Evolutionary conservation across 2,329 filamentous ascomycete genomes (phyloP).

Genomic region (Xylaria sp.): DNA sequence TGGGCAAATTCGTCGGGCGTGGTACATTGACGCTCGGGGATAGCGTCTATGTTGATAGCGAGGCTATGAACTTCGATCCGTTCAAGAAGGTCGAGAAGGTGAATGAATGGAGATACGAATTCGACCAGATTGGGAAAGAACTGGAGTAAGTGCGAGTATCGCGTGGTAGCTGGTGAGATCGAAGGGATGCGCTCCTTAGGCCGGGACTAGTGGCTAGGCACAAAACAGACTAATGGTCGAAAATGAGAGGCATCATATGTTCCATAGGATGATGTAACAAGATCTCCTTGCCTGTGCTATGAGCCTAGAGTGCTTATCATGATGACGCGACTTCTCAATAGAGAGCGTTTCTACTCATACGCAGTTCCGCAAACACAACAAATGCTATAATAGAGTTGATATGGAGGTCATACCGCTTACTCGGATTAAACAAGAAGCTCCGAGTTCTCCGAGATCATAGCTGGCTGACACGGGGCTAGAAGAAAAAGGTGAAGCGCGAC

Average conservation of each 20-base stretch:
- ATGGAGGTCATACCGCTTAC: background rate
- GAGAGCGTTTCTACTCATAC: background rate
- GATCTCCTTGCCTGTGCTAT: background rate
- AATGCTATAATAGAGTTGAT: background rate
- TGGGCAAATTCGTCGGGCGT: slow-evolving; percentile 38
- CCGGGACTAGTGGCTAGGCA: background rate
- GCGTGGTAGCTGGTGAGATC: background rate
- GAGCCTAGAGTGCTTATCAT: background rate
- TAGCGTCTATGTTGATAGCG: slow-evolving; percentile 49
- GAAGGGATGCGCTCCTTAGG: background rate
- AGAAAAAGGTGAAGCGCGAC: background rate
- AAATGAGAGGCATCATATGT: background rate
- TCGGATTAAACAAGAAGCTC: slow-evolving; percentile 1
- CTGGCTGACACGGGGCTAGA: background rate
- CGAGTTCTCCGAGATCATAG: slow-evolving; percentile 6
- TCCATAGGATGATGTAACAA: background rate
- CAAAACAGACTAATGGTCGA: background rate
- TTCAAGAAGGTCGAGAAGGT: slow-evolving; percentile 49
- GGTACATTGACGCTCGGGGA: slow-evolving; percentile 44
- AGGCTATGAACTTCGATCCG: slow-evolving; percentile 50
- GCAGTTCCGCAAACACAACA: background rate
- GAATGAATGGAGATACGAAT: slow-evolving; percentile 48
- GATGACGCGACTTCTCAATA: background rate
- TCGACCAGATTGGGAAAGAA: slow-evolving; percentile 48
- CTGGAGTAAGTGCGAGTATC: slow-evolving; percentile 28